Conservation (phyloP, 345 rosid genomes). For the Citrus unshiu region DNA sequence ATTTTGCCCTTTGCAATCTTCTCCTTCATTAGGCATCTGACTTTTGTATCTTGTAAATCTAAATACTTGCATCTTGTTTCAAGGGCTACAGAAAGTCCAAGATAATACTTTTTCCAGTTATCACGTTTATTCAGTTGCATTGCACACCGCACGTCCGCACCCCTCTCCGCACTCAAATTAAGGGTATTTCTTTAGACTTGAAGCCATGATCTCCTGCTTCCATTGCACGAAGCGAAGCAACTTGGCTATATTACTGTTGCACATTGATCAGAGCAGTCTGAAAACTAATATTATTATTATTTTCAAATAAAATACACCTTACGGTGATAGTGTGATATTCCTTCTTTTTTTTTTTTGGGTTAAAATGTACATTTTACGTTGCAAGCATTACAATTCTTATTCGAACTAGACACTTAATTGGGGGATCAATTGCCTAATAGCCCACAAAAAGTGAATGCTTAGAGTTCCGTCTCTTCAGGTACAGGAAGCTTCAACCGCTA, state of each 20-base stretch:
- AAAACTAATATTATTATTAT: background rate
- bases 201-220: no score
- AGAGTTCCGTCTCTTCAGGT: conserved; percentile 28
- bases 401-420: background rate
- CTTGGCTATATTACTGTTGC: background rate
- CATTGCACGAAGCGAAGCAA: no score
- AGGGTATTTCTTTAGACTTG: no score
- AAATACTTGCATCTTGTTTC: background rate
- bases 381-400: conserved; percentile 1
- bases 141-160: no score
- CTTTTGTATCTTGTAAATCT: background rate
- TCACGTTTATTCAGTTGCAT: no score
- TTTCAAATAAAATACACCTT: background rate
- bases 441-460: conserved; percentile 14
- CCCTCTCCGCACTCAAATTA: no score
- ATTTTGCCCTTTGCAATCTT: background rate
- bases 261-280: background rate
- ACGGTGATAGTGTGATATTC: background rate
- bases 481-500: conserved; percentile 92
- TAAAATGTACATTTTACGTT: background rate
- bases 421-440: conserved; percentile 1
- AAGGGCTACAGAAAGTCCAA: background rate
- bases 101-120: no score
- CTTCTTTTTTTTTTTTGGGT: background rate
- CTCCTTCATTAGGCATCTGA: background rate